phyloP scores from a whole-genome alignment of 139 green algal genomes.

The Desmodesmus armatus region DNA sequence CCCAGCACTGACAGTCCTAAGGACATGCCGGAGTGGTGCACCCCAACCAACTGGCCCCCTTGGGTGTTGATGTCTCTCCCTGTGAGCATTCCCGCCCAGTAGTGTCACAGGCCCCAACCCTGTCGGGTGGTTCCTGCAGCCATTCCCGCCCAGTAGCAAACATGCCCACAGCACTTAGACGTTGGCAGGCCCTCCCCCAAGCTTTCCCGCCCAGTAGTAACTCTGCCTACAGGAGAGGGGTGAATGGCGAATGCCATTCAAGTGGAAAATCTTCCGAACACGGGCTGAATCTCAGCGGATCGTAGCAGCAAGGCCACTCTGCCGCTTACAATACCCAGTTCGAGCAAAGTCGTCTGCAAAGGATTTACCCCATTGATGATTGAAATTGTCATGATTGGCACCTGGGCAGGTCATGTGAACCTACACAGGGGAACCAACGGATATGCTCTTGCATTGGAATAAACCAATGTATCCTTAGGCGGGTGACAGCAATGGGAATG shows the following conservation, averaged over 20 bases:
- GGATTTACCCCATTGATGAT: slow-evolving; percentile 85
- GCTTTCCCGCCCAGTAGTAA: slow-evolving; percentile 40
- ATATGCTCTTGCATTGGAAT: slow-evolving; percentile 74
- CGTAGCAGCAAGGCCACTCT: slow-evolving; percentile 90
- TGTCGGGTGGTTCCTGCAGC: too few species aligned
- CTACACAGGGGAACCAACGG: slow-evolving; percentile 60
- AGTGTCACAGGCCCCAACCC: too few species aligned
- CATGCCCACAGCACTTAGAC: too few species aligned
- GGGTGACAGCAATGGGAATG: slow-evolving; percentile 60
- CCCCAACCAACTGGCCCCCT: too few species aligned
- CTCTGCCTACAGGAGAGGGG: background rate
- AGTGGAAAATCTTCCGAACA: slow-evolving; percentile 70
- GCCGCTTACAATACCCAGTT: slow-evolving; percentile 89
- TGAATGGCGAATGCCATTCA: slow-evolving; percentile 39
- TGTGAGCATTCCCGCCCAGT: too few species aligned
- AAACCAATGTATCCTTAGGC: slow-evolving; percentile 76
- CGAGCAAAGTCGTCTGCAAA: slow-evolving; percentile 89
- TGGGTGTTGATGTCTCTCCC: too few species aligned
- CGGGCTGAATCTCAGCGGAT: slow-evolving; percentile 88
- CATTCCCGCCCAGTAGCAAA: too few species aligned
- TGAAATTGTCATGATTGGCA: slow-evolving; percentile 74
- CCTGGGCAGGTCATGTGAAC: slow-evolving; percentile 54
- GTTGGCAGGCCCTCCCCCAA: too few species aligned
- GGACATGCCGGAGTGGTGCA: too few species aligned
- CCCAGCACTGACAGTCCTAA: too few species aligned